Base-by-base conservation (phyloP, 1,139 yeast species). In the Blastobotrys petasosporus region DNA sequence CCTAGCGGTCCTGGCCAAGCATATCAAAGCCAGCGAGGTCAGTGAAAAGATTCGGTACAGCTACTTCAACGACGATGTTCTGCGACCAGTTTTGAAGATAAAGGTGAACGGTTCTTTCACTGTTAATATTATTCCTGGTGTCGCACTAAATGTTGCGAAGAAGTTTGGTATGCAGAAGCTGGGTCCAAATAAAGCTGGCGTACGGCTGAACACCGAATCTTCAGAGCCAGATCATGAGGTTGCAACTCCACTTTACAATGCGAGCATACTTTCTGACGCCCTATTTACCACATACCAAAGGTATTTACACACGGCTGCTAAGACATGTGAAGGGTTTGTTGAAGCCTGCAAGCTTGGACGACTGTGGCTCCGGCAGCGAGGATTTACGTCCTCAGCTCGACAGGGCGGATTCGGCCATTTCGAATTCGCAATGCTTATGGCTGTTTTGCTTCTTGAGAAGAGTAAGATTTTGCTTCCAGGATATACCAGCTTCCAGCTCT, bases 261-360 rank as follows among this genome's bases (percentile, higher is more conserved):
- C 94, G 8, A 77, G 95, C 1, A 67, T 92, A 2, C 67, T 88
- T 37, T 71, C 92, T 0, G 82, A 85, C 59, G 70, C 87, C 23
- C 67, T 85, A 4, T 79, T 80, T 61, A 81, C 78, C 50, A 76
- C 81, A 51, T 85, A 85, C 62, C 71, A 86, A 59, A 82, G 84
- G 61, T 84, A 76, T 58, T 68, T 90, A 40, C 86, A 87, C 64
- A 79, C 85, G 32, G 75, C 85, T 31, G 82, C 83, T 56, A 84
- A 84, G 59, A 71, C 82, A 7, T 78, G 95, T 2, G 90, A 83
- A 50, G 79, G 87, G n/a, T 92, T 87, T 65, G 78, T 77, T 54
- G 95, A 90, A 58, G 97, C 98, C 1, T 82, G 92, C 54, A 77
- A 82, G 12, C 71, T 92, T 44, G 97, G 97, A 2, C 76, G 90